These are phyloP conservation scores for Cubamyces sp. DNA, from an alignment of 768 basidiomycete genomes.

Conservation along the genomic window DNA sequence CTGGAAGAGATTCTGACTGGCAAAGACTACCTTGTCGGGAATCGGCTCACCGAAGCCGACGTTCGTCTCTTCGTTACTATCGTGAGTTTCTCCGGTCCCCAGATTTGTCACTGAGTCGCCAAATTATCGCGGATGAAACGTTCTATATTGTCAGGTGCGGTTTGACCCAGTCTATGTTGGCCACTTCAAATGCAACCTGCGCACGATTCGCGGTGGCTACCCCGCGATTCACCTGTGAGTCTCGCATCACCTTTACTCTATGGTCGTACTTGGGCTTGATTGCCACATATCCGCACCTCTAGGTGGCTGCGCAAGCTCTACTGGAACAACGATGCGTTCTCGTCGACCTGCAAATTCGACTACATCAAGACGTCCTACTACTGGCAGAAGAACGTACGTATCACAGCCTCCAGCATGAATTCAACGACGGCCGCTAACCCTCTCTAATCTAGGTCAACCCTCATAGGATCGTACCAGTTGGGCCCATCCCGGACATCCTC, in stretches of 20 bases:
- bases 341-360: constrained; percentile 83
- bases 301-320: constrained; percentile 89
- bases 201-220: constrained; percentile 83
- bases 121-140: too few relatives aligned
- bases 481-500: constrained; percentile 71
- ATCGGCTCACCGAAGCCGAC: constrained; percentile 81
- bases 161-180: constrained; percentile 90
- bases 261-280: not conserved
- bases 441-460: not conserved
- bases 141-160: constrained; percentile 56
- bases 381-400: constrained; percentile 50
- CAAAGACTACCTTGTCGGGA: constrained; percentile 86
- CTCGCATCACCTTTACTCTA: not conserved
- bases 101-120: too few relatives aligned
- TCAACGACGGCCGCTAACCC: not conserved
- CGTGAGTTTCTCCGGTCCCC: constrained; percentile 49
- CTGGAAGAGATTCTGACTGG: constrained; percentile 76
- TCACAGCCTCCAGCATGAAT: not conserved
- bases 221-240: constrained; percentile 71
- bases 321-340: constrained; percentile 90
- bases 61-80: constrained; percentile 90
- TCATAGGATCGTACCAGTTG: not conserved
- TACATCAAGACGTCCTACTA: constrained; percentile 84
- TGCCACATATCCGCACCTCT: not conserved
- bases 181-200: constrained; percentile 93